Evolutionary conservation across 2,329 filamentous ascomycete genomes (phyloP), one percentile per base, ranked within the genome.

Genomic region (Botryotinia narcissicola): DNA sequence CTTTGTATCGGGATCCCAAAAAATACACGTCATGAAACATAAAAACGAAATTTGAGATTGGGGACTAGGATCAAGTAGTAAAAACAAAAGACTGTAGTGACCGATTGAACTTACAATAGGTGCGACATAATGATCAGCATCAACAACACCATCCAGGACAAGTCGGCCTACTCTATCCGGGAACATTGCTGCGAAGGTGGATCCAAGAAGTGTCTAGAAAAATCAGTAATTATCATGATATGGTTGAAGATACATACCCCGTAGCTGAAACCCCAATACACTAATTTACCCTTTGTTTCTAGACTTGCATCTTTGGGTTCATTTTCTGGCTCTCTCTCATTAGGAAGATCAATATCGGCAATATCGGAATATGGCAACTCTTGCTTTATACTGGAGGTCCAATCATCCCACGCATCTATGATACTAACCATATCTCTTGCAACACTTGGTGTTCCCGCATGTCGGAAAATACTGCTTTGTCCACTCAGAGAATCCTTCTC

Each of bases 261-360:
- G 75, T 88, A 88, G 14, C 85, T 87, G 64, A 87, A 84, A 0
- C 87, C 86, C 81, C 85, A 84, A 76, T 86, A 88, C 14, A 80
- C 75, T 42, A 80, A 74, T 40, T 80, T 78, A 4, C 78, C 76
- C 61, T 77, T 77, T 0, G 78, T 79, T 60, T 77, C 75, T 44
- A 35, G 18, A 20, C 25, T n/a, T 32, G 46, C 18, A n/a, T 61
- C 40, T 22, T 71, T 44, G 35, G 46, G 18, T 18, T 68, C 20
- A n/a, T 44, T 25, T n/a, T 74, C 25, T 6, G 44, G 35, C 14
- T 70, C 35, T 22, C 44, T 40, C 29, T 57, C 37, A 14, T 37
- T 18, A 37, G 18, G 57, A 48, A 10, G 16, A 42, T 51, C 29
- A 37, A n/a, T 14, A 32, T 59, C 46, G 35, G 20, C 4, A 54